Base-by-base conservation (phyloP, 306 rosid species). In the Medicago lupulina region DNA sequence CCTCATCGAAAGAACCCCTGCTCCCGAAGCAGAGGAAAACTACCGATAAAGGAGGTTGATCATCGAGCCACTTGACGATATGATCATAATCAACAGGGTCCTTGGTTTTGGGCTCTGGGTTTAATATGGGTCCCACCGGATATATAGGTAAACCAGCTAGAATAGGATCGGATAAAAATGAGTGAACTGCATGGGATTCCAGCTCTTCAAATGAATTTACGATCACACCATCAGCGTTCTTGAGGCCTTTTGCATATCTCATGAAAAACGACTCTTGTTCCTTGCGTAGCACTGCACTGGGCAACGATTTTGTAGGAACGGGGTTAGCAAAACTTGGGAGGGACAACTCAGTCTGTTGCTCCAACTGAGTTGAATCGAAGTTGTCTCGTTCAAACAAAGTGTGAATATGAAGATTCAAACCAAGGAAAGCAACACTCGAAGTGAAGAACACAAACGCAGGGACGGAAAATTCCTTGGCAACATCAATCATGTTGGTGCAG, bases 121-220 rank as follows among this genome's bases (percentile, higher is more conserved):
- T 9, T 55, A 55, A 55, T 55, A 55, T 8, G 12, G 61, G 61
- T 21, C 61, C 31, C 4, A 55, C 12, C 2, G 61, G 61, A 55
- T 55, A 55, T 18, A 55, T 55, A 4, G 31, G 61, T 18, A 55
- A 55, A 55, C 14, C 23, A 18, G 31, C 6, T 19, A 55, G 25
- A 17, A 9, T 28, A 55, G 61, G 14, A 55, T 55, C 28, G 9
- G 61, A 18, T 5, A 18, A 18, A 55, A 55, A 55, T 13, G 61
- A 55, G 6, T 9, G 61, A 55, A 55, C 61, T 1, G 61, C 61
- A 4, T 55, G 61, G 4, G 31, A 55, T 9, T 55, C 61, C 1
- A 55, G 31, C 31, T 55, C 61, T 55, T 55, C 31, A 55, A 55
- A 55, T 9, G 61, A 55, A 55, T 55, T 55, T 9, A 55, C 28